Evolutionary conservation across 2,329 filamentous ascomycete species (phyloP), one percentile per base, ranked within the genome.

Genomic region (Cladorrhinum sp.): DNA sequence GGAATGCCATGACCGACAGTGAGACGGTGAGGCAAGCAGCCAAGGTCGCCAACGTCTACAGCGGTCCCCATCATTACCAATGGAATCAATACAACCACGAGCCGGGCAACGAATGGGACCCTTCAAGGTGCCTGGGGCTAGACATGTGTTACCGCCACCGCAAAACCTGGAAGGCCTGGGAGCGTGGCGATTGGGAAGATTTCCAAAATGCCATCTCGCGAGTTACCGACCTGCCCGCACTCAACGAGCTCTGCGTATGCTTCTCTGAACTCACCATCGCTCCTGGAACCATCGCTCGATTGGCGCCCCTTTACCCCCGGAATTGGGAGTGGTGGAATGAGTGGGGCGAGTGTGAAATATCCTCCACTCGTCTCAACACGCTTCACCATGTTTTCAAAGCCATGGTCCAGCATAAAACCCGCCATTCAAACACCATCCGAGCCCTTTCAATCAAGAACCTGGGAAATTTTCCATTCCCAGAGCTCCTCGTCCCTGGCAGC

Each of bases 381-480:
- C 56, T 67, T 28, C 55, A 46, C 36, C 30, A 50, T 16, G 63
- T 66, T 18, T 67, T 68, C 24, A n/a, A 55, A 4, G 63, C 63
- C 28, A 62, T 68, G 2, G 54, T 26, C 8, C 16, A 57, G 36
- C 63, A 69, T 4, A 48, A 51, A 20, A 21, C 61, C 2, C 28
- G 42, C 6, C 59, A 63, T 3, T 57, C 65, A 2, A 9, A 23
- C 54, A 21, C 26, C 2, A 59, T 72, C 3, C 57, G 54, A 0
- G 64, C 66, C 3, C 26, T 72, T 7, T 54, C 54, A 0, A n/a
- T 70, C 23, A 21, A 62, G n/a, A 61, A 63, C 18, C 36, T 71
- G 9, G 64, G 69, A 21, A 70, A 71, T 28, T 23, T 24, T 5
- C 55, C 65, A 0, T 1, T 69, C 0, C 49, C 53, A 0, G 60